phyloP scores from a whole-genome alignment of 352 stramenopile species.

The Thalassiosira delicatula region DNA sequence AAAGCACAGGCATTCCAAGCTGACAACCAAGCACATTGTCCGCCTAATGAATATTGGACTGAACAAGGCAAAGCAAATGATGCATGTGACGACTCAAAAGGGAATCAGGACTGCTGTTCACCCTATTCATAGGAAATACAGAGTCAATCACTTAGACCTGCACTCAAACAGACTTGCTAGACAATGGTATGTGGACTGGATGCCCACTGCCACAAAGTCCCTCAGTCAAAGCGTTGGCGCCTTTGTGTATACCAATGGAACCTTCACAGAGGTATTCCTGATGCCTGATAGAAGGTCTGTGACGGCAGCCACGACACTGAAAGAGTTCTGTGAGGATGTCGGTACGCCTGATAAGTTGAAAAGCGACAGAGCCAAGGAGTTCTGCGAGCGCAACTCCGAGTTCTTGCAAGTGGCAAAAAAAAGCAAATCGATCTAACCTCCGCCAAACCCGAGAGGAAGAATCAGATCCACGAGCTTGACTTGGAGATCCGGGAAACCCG shows the following conservation, averaged over 20 bases:
- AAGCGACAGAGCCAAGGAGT: background rate
- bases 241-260: conserved; percentile 25
- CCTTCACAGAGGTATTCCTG: conserved; percentile 12
- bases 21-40: conserved; percentile 9
- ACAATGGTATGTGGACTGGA: conserved; percentile 20
- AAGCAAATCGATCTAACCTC: background rate
- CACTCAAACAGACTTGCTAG: background rate
- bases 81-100: conserved; percentile 15
- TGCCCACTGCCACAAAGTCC: conserved; percentile 21
- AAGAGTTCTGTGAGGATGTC: background rate
- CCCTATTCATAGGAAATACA: conserved; percentile 5
- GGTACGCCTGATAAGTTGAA: background rate
- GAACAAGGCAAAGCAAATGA: conserved; percentile 18
- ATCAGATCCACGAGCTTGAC: conserved; percentile 12
- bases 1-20: conserved; percentile 17
- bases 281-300: background rate
- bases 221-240: conserved; percentile 1
- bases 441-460: background rate
- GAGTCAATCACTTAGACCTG: conserved; percentile 2
- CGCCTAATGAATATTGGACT: conserved; percentile 15
- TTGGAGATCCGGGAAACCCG: conserved; percentile 34
- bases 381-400: background rate
- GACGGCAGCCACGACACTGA: background rate
- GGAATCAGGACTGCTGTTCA: conserved; percentile 11
- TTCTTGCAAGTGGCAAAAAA: background rate